A percentile compares a stretch with the other conserved stretches of the same genome.
Conservation (phyloP, 2,329 filamentous ascomycete species). For the Polychaeton citri region DNA sequence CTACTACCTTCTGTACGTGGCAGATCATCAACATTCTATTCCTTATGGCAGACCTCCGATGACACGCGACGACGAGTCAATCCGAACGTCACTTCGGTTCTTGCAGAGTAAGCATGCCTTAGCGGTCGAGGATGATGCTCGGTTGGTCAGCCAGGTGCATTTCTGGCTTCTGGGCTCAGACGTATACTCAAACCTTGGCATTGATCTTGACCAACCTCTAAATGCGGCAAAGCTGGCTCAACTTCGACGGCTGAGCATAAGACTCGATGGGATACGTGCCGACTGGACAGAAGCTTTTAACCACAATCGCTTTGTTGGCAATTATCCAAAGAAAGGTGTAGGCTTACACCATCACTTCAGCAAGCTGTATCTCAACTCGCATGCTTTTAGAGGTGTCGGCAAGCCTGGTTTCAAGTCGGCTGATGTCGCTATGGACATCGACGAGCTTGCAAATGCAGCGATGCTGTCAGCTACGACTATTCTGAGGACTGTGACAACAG, state of each 20-base stretch:
- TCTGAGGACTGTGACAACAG: neutral
- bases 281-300: constrained; percentile 15
- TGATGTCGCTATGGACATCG: constrained; percentile 14
- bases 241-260: constrained; percentile 8
- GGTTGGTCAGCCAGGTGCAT: constrained; percentile 44
- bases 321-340: constrained; percentile 14
- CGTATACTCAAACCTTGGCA: neutral
- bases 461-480: constrained; percentile 5
- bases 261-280: constrained; percentile 12
- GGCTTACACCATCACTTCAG: neutral
- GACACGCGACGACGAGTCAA: constrained; percentile 41
- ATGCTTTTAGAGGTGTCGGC: constrained; percentile 5
- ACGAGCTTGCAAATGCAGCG: constrained; percentile 16
- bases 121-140: constrained; percentile 42
- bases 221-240: neutral
- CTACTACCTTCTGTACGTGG: constrained; percentile 52
- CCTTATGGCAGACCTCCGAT: constrained; percentile 46
- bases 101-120: constrained; percentile 38
- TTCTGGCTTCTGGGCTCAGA: constrained; percentile 46
- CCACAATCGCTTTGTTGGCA: constrained; percentile 13
- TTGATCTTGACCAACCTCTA: neutral
- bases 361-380: neutral
- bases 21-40: constrained; percentile 52
- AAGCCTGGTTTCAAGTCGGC: constrained; percentile 11
- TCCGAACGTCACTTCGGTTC: constrained; percentile 45